Evolutionary conservation across 208 protist genomes (phyloP), one percentile per base, ranked within the genome.

Genomic region (Leishmania braziliensis): DNA sequence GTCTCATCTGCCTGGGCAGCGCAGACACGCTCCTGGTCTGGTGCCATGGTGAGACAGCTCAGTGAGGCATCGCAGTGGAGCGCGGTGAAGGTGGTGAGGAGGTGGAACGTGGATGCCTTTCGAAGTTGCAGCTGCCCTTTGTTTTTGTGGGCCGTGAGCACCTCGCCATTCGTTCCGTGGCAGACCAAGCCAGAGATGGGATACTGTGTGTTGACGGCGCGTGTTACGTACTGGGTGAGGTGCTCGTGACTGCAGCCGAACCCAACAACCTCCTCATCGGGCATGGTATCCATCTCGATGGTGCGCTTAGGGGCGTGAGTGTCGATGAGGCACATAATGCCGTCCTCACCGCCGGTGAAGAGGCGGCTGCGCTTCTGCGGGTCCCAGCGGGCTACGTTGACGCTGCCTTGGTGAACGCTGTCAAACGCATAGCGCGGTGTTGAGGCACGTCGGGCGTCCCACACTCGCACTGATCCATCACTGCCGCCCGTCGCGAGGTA

Each of bases 81-180:
- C 29, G 93, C 86, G 50, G 77, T 89, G 62, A 95, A 94, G 77
- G 81, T 88, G 46, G 89, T 88, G 63, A 91, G 78, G n/a, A 94
- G 85, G 29, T 93, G 86, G 72, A 97, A 90, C 51, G 83, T 93
- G 10, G 72, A 84, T 20, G 84, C 81, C 56, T 91, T 87, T 56
- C 93, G 93, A 39, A 97, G 82, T 83, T 97, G 93, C 60, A 97
- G 83, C 29, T 95, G 91, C 14, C 93, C 93, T 36, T 89, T 88
- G 29, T 56, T 81, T 29, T 84, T 72, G 82, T 97, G 93, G 50
- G 92, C 81, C 2, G 93, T 95, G 62, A 91, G 79, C 39, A 95
- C 56, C 78, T 95, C 89, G 0, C 84, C 91, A 36, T 71, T 53
- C 0, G 72, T 26, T 51, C 39, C 84, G 62, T 85, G 78, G 48